Conservation (phyloP, 139 green algal species). For the Eudorina sp. region DNA sequence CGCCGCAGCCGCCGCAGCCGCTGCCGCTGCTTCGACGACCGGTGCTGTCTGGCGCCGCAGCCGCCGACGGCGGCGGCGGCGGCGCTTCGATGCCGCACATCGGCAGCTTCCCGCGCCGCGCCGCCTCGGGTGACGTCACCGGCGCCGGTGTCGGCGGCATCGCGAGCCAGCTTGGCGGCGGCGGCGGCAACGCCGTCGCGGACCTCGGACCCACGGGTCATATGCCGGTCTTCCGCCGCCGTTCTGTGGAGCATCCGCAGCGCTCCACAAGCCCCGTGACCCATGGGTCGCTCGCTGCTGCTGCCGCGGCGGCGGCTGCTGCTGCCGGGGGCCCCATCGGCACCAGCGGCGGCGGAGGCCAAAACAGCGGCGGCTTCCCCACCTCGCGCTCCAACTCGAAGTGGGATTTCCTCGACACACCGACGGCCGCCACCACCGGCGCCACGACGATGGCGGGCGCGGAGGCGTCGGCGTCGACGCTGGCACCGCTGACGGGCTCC, state of each 20-base stretch:
- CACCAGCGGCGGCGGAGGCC: neutral
- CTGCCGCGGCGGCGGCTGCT: too few relatives aligned
- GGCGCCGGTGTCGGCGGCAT: neutral
- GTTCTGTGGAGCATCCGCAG: neutral
- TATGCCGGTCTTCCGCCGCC: neutral
- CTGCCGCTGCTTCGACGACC: neutral
- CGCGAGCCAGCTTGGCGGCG: neutral
- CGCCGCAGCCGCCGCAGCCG: neutral
- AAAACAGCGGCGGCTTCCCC: neutral
- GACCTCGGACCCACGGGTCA: neutral
- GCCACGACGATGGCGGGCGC: neutral
- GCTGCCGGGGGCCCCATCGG: too few relatives aligned
- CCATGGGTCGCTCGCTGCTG: too few relatives aligned
- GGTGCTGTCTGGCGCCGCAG: neutral
- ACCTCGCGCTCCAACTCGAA: neutral
- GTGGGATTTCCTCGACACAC: conserved; percentile 35
- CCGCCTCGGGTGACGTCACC: neutral
- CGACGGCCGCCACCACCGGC: neutral
- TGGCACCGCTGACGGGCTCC: neutral
- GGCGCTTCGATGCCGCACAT: neutral
- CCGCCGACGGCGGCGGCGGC: neutral
- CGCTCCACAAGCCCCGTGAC: neutral
- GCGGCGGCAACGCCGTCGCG: neutral
- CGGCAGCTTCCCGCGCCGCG: conserved; percentile 9
- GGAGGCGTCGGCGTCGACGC: neutral